phyloP scores from a whole-genome alignment of 306 rosid species.

The Trifolium repens region DNA sequence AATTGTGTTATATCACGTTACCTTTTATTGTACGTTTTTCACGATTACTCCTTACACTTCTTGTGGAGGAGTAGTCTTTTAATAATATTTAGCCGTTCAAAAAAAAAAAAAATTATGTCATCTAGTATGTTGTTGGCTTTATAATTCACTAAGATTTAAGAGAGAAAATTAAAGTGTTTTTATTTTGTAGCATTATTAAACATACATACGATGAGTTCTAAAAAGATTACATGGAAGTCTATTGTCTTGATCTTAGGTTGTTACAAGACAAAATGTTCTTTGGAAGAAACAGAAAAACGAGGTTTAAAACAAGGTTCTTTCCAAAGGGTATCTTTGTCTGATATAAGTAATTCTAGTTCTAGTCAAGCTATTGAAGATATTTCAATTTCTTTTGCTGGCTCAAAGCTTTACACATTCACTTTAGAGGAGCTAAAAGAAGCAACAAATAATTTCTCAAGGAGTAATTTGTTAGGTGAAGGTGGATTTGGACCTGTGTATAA shows the following conservation, averaged over 20 bases:
- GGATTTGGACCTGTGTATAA: slow-evolving; percentile 92
- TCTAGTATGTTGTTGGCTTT: slow-evolving; percentile 38
- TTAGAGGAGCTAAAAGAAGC: slow-evolving; percentile 67
- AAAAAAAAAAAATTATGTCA: slow-evolving; percentile 4
- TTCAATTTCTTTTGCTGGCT: slow-evolving; percentile 69
- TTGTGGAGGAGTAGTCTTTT: too few relatives aligned
- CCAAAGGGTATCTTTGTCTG: slow-evolving; percentile 68
- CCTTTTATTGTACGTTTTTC: too few relatives aligned
- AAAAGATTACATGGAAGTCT: slow-evolving; percentile 78
- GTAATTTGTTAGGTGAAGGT: slow-evolving; percentile 81
- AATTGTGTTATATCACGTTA: too few relatives aligned
- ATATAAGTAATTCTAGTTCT: slow-evolving; percentile 55
- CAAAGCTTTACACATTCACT: slow-evolving; percentile 67
- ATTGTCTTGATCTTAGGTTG: slow-evolving; percentile 66
- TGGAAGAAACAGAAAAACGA: slow-evolving; percentile 42
- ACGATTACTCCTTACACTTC: too few relatives aligned
- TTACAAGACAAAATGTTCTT: slow-evolving; percentile 46
- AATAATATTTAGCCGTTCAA: too few relatives aligned
- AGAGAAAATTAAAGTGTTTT: slow-evolving; percentile 18
- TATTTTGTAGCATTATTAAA: slow-evolving; percentile 37
- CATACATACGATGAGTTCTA: slow-evolving; percentile 46
- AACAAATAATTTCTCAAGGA: slow-evolving; percentile 68
- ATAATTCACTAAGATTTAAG: slow-evolving; percentile 24
- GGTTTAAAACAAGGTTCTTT: slow-evolving; percentile 50
- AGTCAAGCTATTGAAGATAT: slow-evolving; percentile 58